Base-by-base conservation (phyloP, 139 green algal genomes). In the Chlorella sp. region DNA sequence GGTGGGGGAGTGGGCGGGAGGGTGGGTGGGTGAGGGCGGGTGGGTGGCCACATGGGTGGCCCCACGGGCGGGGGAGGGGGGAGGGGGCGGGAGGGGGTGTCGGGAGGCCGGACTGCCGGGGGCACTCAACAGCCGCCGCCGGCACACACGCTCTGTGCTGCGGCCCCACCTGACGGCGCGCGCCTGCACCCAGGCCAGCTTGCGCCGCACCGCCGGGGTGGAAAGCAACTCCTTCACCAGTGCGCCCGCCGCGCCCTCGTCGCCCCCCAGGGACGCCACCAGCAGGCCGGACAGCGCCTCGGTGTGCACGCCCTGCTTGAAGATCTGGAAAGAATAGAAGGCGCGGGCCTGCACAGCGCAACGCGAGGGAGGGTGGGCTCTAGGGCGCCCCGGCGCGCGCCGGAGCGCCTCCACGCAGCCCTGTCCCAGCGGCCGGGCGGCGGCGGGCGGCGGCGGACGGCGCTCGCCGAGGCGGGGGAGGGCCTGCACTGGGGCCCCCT, bases 301-400 rank as follows among this genome's bases (percentile, higher is more conserved):
- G 73, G 88, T 93, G 86, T 99, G 95, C 56, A 99, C 97, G 85
- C 98, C 98, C 84, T 99, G 95, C 69, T 98, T 98, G 41, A 93
- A 93, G 40, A 97, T 95, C 81, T 99, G 95, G 86, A 98, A 99
- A 46, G 92, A 92, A 62, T 99, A 99, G 77, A 98, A 98, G 3
- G 94, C 91, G 0, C 95, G 87, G 15, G 95, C 95, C 93, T 96
- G 87, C 64, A 77, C 0, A 27, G 27, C 33, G 38, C 25, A 41
- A n/a, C 12, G 17, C 25, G 40, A 55, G 55, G 51, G 4, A 17
- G 19, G 50, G 25, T 48, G n/a, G n/a, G n/a, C n/a, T n/a, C n/a
- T n/a, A n/a, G n/a, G n/a, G n/a, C n/a, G n/a, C n/a, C n/a, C n/a
- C n/a, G n/a, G n/a, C n/a, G n/a, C n/a, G n/a, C n/a, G n/a, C n/a